phyloP scores from a whole-genome alignment of 2,329 filamentous ascomycete species.

The Ilyonectria destructans region DNA sequence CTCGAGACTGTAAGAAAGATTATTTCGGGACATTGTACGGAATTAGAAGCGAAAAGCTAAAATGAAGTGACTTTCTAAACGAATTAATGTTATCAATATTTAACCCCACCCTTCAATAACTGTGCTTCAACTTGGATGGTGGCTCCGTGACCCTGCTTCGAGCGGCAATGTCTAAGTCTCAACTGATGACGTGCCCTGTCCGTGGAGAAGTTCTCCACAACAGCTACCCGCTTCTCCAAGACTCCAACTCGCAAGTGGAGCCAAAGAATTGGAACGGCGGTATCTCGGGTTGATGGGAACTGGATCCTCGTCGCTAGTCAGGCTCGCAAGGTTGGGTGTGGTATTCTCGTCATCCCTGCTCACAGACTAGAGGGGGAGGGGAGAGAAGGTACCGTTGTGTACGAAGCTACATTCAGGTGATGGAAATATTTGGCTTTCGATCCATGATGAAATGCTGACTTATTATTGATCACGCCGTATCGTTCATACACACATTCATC shows the following conservation, averaged over 20 bases:
- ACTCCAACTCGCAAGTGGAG: background rate
- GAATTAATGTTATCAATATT: constrained; percentile 23
- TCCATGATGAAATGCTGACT: too few species aligned
- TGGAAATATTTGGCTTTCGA: too few species aligned
- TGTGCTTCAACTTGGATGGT: background rate
- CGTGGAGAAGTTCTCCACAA: background rate
- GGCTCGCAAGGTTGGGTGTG: too few species aligned
- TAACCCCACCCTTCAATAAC: background rate
- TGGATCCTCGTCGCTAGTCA: background rate
- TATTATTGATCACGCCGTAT: too few species aligned
- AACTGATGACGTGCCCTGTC: background rate
- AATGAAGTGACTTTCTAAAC: constrained; percentile 6
- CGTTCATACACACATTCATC: too few species aligned
- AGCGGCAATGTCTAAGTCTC: background rate
- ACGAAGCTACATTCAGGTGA: too few species aligned
- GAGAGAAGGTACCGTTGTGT: too few species aligned
- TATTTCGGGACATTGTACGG: background rate
- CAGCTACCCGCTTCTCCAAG: background rate
- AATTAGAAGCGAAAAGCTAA: constrained; percentile 18
- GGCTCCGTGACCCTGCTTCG: background rate
- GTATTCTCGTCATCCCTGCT: too few species aligned
- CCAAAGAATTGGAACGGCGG: background rate
- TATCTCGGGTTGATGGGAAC: background rate
- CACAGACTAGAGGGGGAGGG: too few species aligned
- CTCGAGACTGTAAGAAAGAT: constrained; percentile 40